Evolutionary conservation across 2,329 filamentous ascomycete genomes (phyloP).

Genomic region (Colletotrichum simmondsii): DNA sequence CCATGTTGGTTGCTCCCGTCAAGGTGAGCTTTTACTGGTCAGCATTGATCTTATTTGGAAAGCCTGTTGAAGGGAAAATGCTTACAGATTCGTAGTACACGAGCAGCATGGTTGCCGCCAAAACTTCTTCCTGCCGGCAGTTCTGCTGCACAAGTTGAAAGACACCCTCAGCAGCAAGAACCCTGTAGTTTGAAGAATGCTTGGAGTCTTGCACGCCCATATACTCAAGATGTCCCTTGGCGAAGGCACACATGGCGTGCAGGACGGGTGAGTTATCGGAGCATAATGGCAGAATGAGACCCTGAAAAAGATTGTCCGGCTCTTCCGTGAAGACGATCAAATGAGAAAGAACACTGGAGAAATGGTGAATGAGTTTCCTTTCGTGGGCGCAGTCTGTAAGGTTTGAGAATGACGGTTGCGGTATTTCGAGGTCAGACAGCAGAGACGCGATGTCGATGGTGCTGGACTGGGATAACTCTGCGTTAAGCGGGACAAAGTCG

Average conservation of each 20-base stretch:
- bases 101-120: constrained; percentile 69
- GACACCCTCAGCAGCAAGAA: constrained; percentile 66
- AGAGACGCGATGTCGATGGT: neutral
- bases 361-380: neutral
- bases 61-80: neutral
- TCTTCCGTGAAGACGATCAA: neutral
- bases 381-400: neutral
- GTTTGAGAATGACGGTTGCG: neutral
- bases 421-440: neutral
- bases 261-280: constrained; percentile 69
- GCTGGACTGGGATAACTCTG: neutral
- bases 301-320: neutral
- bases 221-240: constrained; percentile 84
- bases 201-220: constrained; percentile 60
- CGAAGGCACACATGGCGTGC: constrained; percentile 85
- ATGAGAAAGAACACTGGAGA: neutral
- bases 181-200: constrained; percentile 68
- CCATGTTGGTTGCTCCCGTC: neutral
- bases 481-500: neutral
- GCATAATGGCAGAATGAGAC: constrained; percentile 52
- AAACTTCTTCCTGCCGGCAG: constrained; percentile 64
- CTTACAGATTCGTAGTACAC: constrained; percentile 47
- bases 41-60: neutral
- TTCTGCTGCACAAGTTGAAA: constrained; percentile 59
- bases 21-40: neutral